Evolutionary conservation across 2,329 filamentous ascomycete species (phyloP).

Genomic region (Botrytis galanthina): DNA sequence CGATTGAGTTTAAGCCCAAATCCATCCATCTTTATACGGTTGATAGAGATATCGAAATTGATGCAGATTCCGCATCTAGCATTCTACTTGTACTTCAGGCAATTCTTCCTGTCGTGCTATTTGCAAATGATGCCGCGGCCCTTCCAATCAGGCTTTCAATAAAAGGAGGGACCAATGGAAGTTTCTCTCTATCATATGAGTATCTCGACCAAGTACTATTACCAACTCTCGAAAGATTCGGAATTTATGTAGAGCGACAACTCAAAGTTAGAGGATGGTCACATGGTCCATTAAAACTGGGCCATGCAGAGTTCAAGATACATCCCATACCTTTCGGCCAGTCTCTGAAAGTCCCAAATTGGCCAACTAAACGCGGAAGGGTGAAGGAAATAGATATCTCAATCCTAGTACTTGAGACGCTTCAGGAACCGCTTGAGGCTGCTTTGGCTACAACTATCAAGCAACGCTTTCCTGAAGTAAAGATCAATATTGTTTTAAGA

Average conservation of each 20-base stretch:
- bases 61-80: conserved; percentile 53
- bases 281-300: conserved; percentile 30
- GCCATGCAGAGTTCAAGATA: conserved; percentile 47
- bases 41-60: conserved; percentile 49
- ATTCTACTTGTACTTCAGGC: conserved; percentile 59
- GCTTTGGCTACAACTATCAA: conserved; percentile 44
- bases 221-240: conserved; percentile 53
- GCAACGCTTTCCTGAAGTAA: conserved; percentile 44
- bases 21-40: conserved; percentile 32
- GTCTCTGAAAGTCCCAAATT: conserved; percentile 40
- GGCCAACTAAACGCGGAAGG: conserved; percentile 35
- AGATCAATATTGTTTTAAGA: conserved; percentile 46
- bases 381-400: conserved; percentile 51
- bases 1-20: conserved; percentile 37
- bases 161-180: conserved; percentile 58
- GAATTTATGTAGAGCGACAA: conserved; percentile 47
- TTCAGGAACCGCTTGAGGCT: conserved; percentile 45
- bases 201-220: conserved; percentile 62
- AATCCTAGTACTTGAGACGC: conserved; percentile 48
- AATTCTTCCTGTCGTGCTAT: conserved; percentile 57
- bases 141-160: conserved; percentile 51
- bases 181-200: conserved; percentile 57
- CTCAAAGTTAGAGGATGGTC: conserved; percentile 52
- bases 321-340: conserved; percentile 42
- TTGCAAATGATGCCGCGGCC: conserved; percentile 46